Conservation (phyloP, 164 flowering plant genomes). For the Euptelea pleiosperma region DNA sequence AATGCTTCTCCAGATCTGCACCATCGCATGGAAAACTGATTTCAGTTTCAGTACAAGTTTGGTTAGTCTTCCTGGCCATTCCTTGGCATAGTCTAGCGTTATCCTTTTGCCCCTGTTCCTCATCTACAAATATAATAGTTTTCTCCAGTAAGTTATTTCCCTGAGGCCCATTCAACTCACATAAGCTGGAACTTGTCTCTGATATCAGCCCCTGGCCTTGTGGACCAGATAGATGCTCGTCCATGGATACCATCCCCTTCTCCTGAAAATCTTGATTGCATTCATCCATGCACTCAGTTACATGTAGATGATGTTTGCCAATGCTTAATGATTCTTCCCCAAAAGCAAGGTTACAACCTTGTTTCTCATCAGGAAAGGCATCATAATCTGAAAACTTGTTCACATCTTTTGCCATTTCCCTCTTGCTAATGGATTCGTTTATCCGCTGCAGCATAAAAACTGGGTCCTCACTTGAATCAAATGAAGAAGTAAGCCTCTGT, state of each 20-base stretch:
- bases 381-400: conserved; percentile 17
- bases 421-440: conserved; percentile 34
- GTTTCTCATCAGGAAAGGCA: conserved; percentile 18
- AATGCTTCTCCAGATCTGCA: conserved; percentile 19
- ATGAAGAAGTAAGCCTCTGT: conserved; percentile 15
- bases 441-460: conserved; percentile 38
- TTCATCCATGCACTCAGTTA: conserved; percentile 12
- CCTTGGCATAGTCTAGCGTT: conserved; percentile 9
- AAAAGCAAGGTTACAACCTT: conserved; percentile 12
- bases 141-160: conserved; percentile 21
- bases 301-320: conserved; percentile 12
- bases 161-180: conserved; percentile 9
- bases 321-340: conserved; percentile 23
- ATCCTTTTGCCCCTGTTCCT: conserved; percentile 23
- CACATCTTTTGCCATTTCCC: conserved; percentile 21
- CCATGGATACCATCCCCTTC: conserved; percentile 37
- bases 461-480: conserved; percentile 40
- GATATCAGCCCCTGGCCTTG: conserved; percentile 13
- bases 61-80: conserved; percentile 7
- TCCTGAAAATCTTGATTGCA: conserved; percentile 35
- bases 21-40: conserved; percentile 16
- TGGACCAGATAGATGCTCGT: conserved; percentile 14
- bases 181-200: conserved; percentile 8
- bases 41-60: conserved; percentile 16
- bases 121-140: conserved; percentile 15